These are phyloP conservation scores for Achlya hypogyna DNA, from an alignment of 352 stramenopile species.

Conservation along the genomic window DNA sequence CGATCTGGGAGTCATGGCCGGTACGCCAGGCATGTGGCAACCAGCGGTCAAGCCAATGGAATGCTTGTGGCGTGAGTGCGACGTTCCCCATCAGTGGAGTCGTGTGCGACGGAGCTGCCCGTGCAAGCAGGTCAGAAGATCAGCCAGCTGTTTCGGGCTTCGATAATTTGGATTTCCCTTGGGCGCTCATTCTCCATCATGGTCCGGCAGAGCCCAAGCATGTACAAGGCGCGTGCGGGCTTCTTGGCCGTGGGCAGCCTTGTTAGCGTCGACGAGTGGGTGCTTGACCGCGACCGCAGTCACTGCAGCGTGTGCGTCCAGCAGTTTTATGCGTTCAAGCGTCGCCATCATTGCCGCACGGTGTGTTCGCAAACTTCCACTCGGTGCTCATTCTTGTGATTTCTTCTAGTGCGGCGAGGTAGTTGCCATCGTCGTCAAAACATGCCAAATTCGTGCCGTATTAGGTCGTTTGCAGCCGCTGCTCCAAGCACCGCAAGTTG, in stretches of 20 bases:
- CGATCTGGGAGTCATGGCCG: no score
- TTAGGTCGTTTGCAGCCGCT: conserved; percentile 50
- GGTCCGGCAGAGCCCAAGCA: conserved; percentile 7
- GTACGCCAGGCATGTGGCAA: no score
- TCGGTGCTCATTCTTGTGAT: neutral
- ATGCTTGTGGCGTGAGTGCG: no score
- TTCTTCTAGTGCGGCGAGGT: conserved; percentile 39
- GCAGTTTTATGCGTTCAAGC: conserved; percentile 70
- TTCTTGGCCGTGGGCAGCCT: conserved; percentile 61
- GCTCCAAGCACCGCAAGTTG: conserved; percentile 62
- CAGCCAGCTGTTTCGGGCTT: no score
- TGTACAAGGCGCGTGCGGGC: conserved; percentile 70
- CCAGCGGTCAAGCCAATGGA: no score
- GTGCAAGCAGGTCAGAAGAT: no score
- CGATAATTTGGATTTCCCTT: no score
- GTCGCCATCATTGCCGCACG: conserved; percentile 69
- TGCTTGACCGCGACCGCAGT: conserved; percentile 54
- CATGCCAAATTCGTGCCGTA: neutral
- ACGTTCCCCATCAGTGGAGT: no score
- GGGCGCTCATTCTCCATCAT: neutral
- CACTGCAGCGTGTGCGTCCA: conserved; percentile 77
- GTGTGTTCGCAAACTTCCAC: conserved; percentile 16
- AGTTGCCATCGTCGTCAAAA: neutral
- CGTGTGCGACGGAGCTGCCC: no score
- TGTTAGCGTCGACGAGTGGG: conserved; percentile 54